Evolutionary conservation across 75 land plant species (phyloP), one percentile per base, ranked within the genome.

Genomic region (Ceratopteris richardii): DNA sequence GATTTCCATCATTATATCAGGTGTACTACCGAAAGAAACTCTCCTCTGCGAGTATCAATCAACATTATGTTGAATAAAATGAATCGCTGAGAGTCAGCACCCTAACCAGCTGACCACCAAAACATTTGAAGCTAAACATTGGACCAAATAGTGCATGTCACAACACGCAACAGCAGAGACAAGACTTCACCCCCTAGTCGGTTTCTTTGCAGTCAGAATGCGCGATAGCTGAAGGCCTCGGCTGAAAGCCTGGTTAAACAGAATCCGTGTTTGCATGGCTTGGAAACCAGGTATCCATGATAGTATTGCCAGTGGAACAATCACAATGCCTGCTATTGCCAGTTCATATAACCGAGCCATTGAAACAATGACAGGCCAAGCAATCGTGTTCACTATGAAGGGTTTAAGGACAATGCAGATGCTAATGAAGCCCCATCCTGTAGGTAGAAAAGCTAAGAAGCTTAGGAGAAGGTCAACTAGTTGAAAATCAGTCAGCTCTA

Each of bases 171-270:
- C n/a, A n/a, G n/a, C n/a, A n/a, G n/a, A n/a, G n/a, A n/a, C n/a
- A n/a, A n/a, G n/a, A n/a, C n/a, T n/a, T n/a, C n/a, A n/a, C n/a
- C n/a, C n/a, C n/a, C n/a, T n/a, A 33, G 37, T 46, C 50, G 29
- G 56, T 33, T 31, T 63, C 40, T 51, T 63, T 5, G 20, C 55
- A 1, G 50, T 70, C 19, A 72, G 51, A 16, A 72, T 60, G 17
- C 58, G 66, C 12, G 64, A 60, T 48, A 72, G 58, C 30, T 72
- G 69, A 18, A 72, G 69, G 20, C 75, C 75, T 58, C 75, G 70
- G 69, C 75, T 66, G 57, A 72, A 66, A 21, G 69, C 75, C 31
- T 72, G 71, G 31, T 72, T 72, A 50, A 72, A 72, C 22, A 72
- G 63, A 41, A 72, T 51, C 30, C 75, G 47, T 13, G 75, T 72